A percentile compares a stretch with the other conserved stretches of the same genome.
Evolutionary conservation across 768 basidiomycete species (phyloP).

Genomic region (Macrolepiota fuliginosa): DNA sequence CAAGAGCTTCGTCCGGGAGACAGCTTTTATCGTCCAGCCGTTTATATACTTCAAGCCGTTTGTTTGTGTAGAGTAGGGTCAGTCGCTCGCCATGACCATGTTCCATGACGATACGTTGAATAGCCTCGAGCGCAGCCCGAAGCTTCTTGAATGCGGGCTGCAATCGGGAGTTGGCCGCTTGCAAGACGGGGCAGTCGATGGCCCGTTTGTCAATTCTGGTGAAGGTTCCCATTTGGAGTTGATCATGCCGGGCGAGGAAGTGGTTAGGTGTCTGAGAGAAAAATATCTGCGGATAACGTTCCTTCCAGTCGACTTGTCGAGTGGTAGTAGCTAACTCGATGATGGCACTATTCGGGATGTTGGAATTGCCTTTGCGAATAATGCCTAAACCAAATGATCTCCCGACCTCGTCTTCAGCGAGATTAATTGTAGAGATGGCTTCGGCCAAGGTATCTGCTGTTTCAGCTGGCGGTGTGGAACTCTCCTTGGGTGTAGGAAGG

Average conservation of each 20-base stretch:
- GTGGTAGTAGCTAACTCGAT: conserved; percentile 48
- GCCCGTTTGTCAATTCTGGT: conserved; percentile 44
- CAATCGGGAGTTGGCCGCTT: conserved; percentile 24
- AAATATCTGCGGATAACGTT: conserved; percentile 65
- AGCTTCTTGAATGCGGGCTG: conserved; percentile 37
- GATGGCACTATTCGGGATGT: conserved; percentile 37
- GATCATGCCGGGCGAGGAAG: conserved; percentile 55
- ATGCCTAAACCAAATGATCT: conserved; percentile 18
- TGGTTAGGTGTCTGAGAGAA: conserved; percentile 66
- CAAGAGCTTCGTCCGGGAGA: conserved; percentile 43
- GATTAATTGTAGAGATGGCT: conserved; percentile 28
- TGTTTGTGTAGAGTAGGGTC: conserved; percentile 49
- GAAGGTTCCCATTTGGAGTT: conserved; percentile 43
- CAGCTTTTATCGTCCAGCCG: conserved; percentile 39
- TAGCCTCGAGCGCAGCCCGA: conserved; percentile 35
- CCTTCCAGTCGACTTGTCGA: conserved; percentile 48
- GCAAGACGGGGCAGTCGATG: conserved; percentile 34
- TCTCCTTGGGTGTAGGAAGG: conserved; percentile 12
- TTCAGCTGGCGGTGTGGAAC: conserved; percentile 17
- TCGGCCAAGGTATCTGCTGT: conserved; percentile 33
- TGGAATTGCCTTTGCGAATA: conserved; percentile 27
- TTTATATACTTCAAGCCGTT: conserved; percentile 47
- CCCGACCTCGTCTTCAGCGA: conserved; percentile 17
- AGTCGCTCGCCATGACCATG: conserved; percentile 51
- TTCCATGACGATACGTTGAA: conserved; percentile 47